A percentile compares a stretch with the other conserved stretches of the same genome.
phyloP scores from a whole-genome alignment of 75 land plant species.

The Sequoia sempervirens region DNA sequence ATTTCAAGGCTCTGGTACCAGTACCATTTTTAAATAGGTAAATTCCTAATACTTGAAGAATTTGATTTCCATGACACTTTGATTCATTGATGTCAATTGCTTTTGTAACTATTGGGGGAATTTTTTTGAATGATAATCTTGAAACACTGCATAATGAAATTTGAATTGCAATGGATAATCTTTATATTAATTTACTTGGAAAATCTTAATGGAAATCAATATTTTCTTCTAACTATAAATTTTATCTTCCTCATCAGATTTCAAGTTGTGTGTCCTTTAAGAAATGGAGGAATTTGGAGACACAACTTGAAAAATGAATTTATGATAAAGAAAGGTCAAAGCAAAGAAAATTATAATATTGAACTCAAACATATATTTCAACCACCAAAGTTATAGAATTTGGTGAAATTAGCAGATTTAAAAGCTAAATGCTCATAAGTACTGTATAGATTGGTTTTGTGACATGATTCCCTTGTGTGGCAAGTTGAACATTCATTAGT shows the following conservation, averaged over 20 bases:
- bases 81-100: neutral
- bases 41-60: neutral
- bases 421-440: too few relatives aligned
- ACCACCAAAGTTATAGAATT: too few relatives aligned
- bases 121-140: neutral
- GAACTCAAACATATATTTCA: too few relatives aligned
- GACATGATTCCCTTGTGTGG: too few relatives aligned
- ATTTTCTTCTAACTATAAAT: neutral
- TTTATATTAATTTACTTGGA: neutral
- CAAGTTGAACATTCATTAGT: too few relatives aligned
- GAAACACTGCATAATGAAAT: neutral
- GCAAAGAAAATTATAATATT: neutral
- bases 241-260: neutral
- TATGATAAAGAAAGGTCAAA: neutral
- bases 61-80: neutral
- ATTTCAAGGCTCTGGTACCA: slow-evolving; percentile 84
- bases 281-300: neutral
- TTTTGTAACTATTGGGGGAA: slow-evolving; percentile 1
- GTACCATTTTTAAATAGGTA: slow-evolving; percentile 97
- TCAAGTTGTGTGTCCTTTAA: neutral
- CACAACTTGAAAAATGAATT: neutral
- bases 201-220: neutral
- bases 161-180: neutral
- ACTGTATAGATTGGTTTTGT: too few relatives aligned
- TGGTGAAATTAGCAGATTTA: too few relatives aligned